Conservation (phyloP, 1,139 yeast genomes). For the Hemisphaericaspora xylofermentans region DNA sequence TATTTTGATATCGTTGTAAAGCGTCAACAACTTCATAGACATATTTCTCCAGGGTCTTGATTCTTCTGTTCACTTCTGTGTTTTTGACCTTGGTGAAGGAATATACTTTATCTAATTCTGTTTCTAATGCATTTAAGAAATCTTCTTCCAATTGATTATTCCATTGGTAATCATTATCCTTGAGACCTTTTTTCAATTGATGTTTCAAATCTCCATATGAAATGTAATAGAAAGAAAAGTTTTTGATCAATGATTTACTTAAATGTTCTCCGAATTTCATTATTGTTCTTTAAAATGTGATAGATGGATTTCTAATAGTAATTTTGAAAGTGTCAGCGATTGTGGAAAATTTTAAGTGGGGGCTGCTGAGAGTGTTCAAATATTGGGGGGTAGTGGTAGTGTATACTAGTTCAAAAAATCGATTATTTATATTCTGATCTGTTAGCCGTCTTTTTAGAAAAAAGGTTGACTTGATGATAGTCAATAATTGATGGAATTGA, state of each 20-base stretch:
- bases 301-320: not conserved
- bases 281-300: not conserved
- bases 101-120: slow-evolving; percentile 86
- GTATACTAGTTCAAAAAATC: too few species aligned
- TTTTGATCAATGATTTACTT: slow-evolving; percentile 71
- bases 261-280: slow-evolving; percentile 82
- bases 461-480: too few species aligned
- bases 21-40: slow-evolving; percentile 64
- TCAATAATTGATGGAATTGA: too few species aligned
- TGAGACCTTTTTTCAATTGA: slow-evolving; percentile 66
- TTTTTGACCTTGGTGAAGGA: slow-evolving; percentile 86
- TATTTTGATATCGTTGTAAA: slow-evolving; percentile 19
- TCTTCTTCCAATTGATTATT: slow-evolving; percentile 74
- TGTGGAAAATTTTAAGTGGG: too few species aligned
- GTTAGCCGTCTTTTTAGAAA: too few species aligned
- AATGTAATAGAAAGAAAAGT: slow-evolving; percentile 86
- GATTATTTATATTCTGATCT: too few species aligned
- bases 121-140: slow-evolving; percentile 70
- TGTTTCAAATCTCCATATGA: slow-evolving; percentile 88
- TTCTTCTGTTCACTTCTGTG: slow-evolving; percentile 78
- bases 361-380: too few species aligned
- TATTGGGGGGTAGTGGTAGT: too few species aligned
- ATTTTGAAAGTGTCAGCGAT: too few species aligned
- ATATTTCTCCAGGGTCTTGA: slow-evolving; percentile 72
- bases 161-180: slow-evolving; percentile 61